These are phyloP conservation scores for Salpingoeca rosetta DNA, from an alignment of 78 protist species.

Conservation along the genomic window DNA sequence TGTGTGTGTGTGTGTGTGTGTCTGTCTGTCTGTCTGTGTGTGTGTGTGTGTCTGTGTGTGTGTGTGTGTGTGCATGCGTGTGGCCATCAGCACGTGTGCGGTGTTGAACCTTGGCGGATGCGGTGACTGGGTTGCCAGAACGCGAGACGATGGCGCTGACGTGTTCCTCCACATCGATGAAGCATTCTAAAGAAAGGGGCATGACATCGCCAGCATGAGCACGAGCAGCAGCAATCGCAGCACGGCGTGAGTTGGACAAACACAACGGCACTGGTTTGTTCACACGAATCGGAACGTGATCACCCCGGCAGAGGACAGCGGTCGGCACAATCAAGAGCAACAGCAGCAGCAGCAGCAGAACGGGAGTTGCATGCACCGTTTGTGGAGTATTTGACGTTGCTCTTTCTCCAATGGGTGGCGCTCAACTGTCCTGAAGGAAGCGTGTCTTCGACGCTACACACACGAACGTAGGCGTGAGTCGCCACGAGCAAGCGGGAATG, in stretches of 20 bases:
- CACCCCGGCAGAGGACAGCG: no score
- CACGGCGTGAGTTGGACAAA: no score
- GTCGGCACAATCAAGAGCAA: no score
- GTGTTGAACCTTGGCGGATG: constrained; percentile 49
- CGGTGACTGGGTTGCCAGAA: constrained; percentile 55
- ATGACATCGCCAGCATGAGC: no score
- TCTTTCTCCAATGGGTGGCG: background rate
- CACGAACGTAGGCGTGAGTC: no score
- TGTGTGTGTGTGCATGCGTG: background rate
- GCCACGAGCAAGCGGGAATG: no score
- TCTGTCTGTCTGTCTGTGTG: constrained; percentile 1
- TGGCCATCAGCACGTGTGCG: constrained; percentile 22
- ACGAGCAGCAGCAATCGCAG: no score
- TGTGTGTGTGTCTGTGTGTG: background rate
- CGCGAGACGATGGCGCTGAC: constrained; percentile 57
- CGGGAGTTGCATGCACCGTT: no score
- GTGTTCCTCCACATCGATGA: constrained; percentile 16
- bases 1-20: constrained; percentile 12
- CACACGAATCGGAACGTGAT: no score
- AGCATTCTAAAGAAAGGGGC: no score
- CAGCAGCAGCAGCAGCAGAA: no score
- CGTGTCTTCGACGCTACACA: background rate
- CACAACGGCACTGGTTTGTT: no score
- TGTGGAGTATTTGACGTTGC: background rate
- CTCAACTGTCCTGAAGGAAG: background rate